Conservation (phyloP, 2,329 filamentous ascomycete genomes). For the Elsinoe ampelina region DNA sequence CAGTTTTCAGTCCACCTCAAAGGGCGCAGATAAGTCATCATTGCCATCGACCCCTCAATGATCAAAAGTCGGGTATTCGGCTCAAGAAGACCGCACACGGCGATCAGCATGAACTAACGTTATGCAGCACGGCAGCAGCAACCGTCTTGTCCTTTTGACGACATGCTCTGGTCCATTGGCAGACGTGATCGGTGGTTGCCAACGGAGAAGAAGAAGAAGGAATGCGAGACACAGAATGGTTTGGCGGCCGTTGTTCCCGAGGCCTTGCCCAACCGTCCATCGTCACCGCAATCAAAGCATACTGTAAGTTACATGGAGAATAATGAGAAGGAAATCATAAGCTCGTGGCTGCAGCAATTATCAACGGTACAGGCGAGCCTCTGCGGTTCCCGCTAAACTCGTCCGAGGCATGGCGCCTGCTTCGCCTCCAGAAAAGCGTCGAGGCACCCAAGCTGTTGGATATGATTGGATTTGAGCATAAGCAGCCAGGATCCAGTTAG, state of each 20-base stretch:
- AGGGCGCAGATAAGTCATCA: background rate
- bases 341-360: slow-evolving; percentile 12
- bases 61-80: background rate
- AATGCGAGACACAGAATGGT: background rate
- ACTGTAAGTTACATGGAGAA: too few species aligned
- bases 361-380: slow-evolving; percentile 5
- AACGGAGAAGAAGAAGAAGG: slow-evolving; percentile 1
- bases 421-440: background rate
- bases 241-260: background rate
- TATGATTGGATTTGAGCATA: slow-evolving; percentile 7
- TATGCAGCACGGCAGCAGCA: background rate
- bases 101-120: background rate
- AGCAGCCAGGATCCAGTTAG: background rate
- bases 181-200: slow-evolving; percentile 8
- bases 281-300: slow-evolving; percentile 2
- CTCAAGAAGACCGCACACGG: background rate
- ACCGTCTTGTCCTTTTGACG: slow-evolving; percentile 2
- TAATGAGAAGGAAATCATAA: slow-evolving; percentile 1
- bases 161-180: slow-evolving; percentile 4
- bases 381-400: slow-evolving; percentile 3
- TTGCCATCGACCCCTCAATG: background rate
- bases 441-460: slow-evolving; percentile 4
- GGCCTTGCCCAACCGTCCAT: background rate
- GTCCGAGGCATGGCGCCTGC: background rate
- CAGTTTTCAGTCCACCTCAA: background rate